Evolutionary conservation across 2,329 filamentous ascomycete genomes (phyloP).

Genomic region (Pseudogymnoascus sp.): DNA sequence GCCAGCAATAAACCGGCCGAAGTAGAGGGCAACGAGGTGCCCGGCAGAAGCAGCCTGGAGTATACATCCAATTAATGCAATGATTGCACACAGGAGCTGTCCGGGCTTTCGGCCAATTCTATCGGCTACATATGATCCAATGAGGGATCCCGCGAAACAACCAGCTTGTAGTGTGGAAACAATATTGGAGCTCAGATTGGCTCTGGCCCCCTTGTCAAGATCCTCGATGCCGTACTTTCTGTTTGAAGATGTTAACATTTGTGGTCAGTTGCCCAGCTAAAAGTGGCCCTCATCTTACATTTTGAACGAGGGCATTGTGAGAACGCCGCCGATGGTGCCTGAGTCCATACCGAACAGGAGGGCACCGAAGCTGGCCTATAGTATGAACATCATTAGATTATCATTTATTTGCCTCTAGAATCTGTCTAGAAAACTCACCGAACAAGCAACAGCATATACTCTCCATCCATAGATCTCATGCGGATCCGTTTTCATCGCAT

Average conservation of each 20-base stretch:
- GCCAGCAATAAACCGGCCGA: constrained; percentile 36
- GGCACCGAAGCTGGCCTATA: constrained; percentile 15
- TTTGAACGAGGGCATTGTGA: constrained; percentile 9
- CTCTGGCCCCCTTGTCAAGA: background rate
- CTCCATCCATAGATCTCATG: constrained; percentile 12
- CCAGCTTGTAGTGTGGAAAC: constrained; percentile 61
- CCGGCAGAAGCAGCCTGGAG: constrained; percentile 51
- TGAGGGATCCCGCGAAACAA: constrained; percentile 44
- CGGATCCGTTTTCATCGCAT: constrained; percentile 11
- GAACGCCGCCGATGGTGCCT: constrained; percentile 22
- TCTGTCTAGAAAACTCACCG: background rate
- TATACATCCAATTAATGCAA: constrained; percentile 53
- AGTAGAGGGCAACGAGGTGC: background rate
- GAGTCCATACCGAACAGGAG: constrained; percentile 24
- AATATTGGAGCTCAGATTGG: constrained; percentile 31
- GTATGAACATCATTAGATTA: background rate
- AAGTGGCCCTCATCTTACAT: background rate
- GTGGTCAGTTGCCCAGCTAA: background rate
- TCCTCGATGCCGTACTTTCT: background rate
- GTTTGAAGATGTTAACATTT: background rate
- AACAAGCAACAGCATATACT: constrained; percentile 4
- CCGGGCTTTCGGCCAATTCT: background rate
- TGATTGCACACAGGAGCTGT: constrained; percentile 48
- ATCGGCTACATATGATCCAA: background rate
- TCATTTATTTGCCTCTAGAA: background rate